phyloP scores from a whole-genome alignment of 805 yeast genomes.

The Sugiyamaella qingdaonensis region DNA sequence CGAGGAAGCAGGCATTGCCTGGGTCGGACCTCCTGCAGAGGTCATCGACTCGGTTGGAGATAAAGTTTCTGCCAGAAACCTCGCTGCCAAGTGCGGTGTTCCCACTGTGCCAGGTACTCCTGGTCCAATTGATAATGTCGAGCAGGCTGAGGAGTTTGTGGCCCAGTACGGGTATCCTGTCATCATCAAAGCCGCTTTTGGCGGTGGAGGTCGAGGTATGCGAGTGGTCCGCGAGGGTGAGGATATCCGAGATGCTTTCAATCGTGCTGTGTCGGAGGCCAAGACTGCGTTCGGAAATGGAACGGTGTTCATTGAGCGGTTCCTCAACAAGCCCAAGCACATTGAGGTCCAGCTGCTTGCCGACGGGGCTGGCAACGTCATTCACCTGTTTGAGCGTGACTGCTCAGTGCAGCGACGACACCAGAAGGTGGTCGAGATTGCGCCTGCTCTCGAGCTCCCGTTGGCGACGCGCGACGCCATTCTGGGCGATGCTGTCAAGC shows the following conservation, averaged over 20 bases:
- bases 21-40: slow-evolving; percentile 89
- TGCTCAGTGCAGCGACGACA: slow-evolving; percentile 99
- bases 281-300: slow-evolving; percentile 96
- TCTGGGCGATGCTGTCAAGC: slow-evolving; percentile 87
- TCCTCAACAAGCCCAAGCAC: slow-evolving; percentile 92
- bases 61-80: slow-evolving; percentile 87
- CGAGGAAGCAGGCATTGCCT: slow-evolving; percentile 82
- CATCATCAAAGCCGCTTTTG: slow-evolving; percentile 96
- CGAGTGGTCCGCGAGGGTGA: slow-evolving; percentile 98
- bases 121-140: slow-evolving; percentile 82
- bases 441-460: slow-evolving; percentile 93
- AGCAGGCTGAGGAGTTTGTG: slow-evolving; percentile 77
- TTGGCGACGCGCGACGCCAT: slow-evolving; percentile 82
- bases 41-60: slow-evolving; percentile 96
- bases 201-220: slow-evolving; percentile 99
- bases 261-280: slow-evolving; percentile 93
- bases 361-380: slow-evolving; percentile 89
- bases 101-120: slow-evolving; percentile 98
- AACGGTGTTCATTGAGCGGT: slow-evolving; percentile 95
- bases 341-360: slow-evolving; percentile 96
- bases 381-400: slow-evolving; percentile 95
- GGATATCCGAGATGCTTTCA: slow-evolving; percentile 83
- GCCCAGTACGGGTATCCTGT: slow-evolving; percentile 88
- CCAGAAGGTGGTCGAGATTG: slow-evolving; percentile 97
- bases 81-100: slow-evolving; percentile 76